Evolutionary conservation across 2,329 filamentous ascomycete genomes (phyloP), one percentile per base, ranked within the genome.

Genomic region (Leptographium wingfieldii): DNA sequence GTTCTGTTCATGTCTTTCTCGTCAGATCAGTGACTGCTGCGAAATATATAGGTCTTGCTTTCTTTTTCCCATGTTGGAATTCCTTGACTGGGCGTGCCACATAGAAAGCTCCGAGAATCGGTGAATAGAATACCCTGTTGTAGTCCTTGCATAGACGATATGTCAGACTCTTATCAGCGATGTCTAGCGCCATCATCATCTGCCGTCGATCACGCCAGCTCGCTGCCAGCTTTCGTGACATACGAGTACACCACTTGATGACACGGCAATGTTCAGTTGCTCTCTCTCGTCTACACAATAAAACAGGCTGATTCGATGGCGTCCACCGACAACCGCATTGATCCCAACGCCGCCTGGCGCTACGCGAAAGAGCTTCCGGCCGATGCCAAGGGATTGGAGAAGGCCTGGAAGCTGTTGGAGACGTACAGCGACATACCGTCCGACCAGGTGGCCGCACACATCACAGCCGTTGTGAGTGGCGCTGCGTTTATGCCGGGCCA

Each of bases 361-460:
- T 63, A 61, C 57, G n/a, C 57, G 52, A 55, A 63, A 7, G 52
- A 59, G n/a, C 55, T 62, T 22, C 60, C 62, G 1, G 22, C n/a
- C 4, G 56, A 65, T n/a, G 14, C 31, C 6, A 16, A 54, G 31
- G 16, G 4, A 6, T 58, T 63, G 29, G 56, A 55, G n/a, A 65
- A 64, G 55, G 64, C 62, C 1, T 64, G 60, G 60, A 27, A 58
- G 46, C 63, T 69, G 22, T 63, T 69, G 29, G 54, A 67, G 49
- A 51, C 56, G 0, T 69, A 68, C 63, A 65, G 64, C 61, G 46
- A 63, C 11, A 64, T 67, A 7, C 64, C 66, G 5, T 25, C 60
- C 3, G 62, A 64, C 19, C 38, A 68, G 53, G 59, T 68, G 43
- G 66, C 66, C 25, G 53, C 60, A 4, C 67, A 67, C 56, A 58